A percentile compares a stretch with the other conserved stretches of the same genome.
phyloP scores from a whole-genome alignment of 1,139 yeast genomes.

The Pichia cactophila region DNA sequence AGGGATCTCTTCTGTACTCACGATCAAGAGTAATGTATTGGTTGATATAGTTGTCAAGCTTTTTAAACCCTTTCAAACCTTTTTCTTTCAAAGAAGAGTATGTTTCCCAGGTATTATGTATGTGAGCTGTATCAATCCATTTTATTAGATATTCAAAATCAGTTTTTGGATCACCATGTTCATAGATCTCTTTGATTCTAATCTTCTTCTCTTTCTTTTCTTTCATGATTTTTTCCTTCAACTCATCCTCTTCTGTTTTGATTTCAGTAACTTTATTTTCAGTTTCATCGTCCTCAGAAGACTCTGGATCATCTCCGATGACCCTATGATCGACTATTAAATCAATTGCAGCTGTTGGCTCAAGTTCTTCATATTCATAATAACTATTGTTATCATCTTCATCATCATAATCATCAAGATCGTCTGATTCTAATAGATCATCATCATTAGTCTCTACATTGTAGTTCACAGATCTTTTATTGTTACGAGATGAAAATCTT shows the following conservation, averaged over 20 bases:
- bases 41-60: slow-evolving; percentile 83
- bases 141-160: slow-evolving; percentile 65
- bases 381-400: slow-evolving; percentile 36
- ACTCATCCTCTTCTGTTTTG: slow-evolving; percentile 1
- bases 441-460: slow-evolving; percentile 62
- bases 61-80: slow-evolving; percentile 65
- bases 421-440: slow-evolving; percentile 47
- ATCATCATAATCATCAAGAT: slow-evolving; percentile 26
- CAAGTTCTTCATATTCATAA: slow-evolving; percentile 19
- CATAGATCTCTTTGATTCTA: slow-evolving; percentile 21
- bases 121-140: slow-evolving; percentile 84
- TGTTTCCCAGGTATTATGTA: slow-evolving; percentile 92
- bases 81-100: slow-evolving; percentile 46
- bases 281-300: slow-evolving; percentile 22
- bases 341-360: slow-evolving; percentile 37
- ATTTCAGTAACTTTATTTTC: neutral
- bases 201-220: slow-evolving; percentile 11
- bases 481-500: slow-evolving; percentile 72
- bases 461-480: slow-evolving; percentile 58
- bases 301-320: slow-evolving; percentile 28
- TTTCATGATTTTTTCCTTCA: slow-evolving; percentile 4
- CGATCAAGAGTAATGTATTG: slow-evolving; percentile 66
- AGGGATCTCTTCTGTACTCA: slow-evolving; percentile 69
- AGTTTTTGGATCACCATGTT: slow-evolving; percentile 43
- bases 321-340: slow-evolving; percentile 48